A percentile compares a stretch with the other conserved stretches of the same genome.
Conservation (phyloP, 257 asterid species). For the Solanum peruvianum region DNA sequence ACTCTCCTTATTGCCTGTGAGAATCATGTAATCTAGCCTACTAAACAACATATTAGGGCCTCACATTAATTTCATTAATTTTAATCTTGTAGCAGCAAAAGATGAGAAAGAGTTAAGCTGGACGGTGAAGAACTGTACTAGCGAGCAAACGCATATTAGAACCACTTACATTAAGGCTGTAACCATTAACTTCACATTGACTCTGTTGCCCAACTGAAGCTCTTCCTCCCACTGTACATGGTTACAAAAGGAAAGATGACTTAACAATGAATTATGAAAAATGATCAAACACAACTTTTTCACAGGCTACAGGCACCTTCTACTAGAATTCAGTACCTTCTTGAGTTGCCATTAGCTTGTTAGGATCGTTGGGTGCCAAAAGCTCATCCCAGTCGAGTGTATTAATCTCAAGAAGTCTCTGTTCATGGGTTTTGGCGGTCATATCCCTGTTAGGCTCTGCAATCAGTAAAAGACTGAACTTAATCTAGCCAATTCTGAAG, state of each 20-base stretch:
- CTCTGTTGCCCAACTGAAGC: conserved; percentile 28
- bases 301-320: neutral
- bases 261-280: neutral
- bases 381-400: conserved; percentile 99
- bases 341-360: conserved; percentile 29
- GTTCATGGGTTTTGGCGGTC: conserved; percentile 48
- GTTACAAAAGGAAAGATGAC: neutral
- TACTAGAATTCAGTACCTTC: conserved; percentile 35
- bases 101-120: neutral
- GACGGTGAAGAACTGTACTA: neutral
- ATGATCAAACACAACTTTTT: neutral
- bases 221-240: conserved; percentile 30
- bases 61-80: neutral
- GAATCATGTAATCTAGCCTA: neutral
- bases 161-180: conserved; percentile 39
- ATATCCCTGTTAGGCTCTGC: conserved; percentile 38
- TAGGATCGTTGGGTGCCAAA: conserved; percentile 52
- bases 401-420: conserved; percentile 76
- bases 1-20: neutral
- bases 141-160: neutral
- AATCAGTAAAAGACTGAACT: conserved; percentile 10
- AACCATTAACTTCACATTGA: conserved; percentile 31
- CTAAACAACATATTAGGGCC: neutral
- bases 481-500: conserved; percentile 1
- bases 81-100: neutral